Percentiles rank a stretch among this genome's conserved stretches.
These are phyloP conservation scores for Austroboletus olivaceoglutinosus DNA, from an alignment of 1,284 basidiomycete genomes.

Conservation along the genomic window DNA sequence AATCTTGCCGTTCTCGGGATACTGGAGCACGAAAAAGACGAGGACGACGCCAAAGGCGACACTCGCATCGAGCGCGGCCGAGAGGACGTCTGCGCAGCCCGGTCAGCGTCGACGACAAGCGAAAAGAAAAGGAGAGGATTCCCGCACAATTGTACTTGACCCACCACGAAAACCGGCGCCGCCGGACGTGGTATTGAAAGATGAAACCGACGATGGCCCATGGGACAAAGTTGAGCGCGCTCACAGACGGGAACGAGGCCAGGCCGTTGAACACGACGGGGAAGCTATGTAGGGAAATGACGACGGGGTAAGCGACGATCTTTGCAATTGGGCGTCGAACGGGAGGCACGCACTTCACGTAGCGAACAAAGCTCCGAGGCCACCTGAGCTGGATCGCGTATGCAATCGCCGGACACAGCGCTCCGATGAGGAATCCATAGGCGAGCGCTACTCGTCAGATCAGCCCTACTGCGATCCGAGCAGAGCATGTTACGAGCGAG, in stretches of 20 bases:
- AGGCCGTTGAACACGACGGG: slow-evolving; percentile 56
- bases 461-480: neutral
- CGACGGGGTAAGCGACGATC: neutral
- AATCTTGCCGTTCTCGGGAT: slow-evolving; percentile 60
- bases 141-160: slow-evolving; percentile 52
- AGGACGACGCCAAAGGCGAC: slow-evolving; percentile 53
- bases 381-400: slow-evolving; percentile 41
- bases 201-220: slow-evolving; percentile 51
- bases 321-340: neutral
- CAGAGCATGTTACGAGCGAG: too few relatives aligned
- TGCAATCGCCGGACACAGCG: slow-evolving; percentile 41
- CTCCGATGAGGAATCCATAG: slow-evolving; percentile 60
- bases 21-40: slow-evolving; percentile 70
- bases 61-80: slow-evolving; percentile 51
- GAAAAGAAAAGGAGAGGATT: neutral
- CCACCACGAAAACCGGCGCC: slow-evolving; percentile 52
- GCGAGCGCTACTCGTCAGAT: slow-evolving; percentile 26
- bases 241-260: slow-evolving; percentile 51
- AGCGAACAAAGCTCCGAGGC: slow-evolving; percentile 44
- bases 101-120: neutral
- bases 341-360: slow-evolving; percentile 39
- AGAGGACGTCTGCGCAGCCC: slow-evolving; percentile 40
- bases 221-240: slow-evolving; percentile 45
- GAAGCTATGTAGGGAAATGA: slow-evolving; percentile 29
- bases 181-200: slow-evolving; percentile 54